These are phyloP conservation scores for Pistacia atlantica DNA, from an alignment of 345 rosid species.

Conservation along the genomic window DNA sequence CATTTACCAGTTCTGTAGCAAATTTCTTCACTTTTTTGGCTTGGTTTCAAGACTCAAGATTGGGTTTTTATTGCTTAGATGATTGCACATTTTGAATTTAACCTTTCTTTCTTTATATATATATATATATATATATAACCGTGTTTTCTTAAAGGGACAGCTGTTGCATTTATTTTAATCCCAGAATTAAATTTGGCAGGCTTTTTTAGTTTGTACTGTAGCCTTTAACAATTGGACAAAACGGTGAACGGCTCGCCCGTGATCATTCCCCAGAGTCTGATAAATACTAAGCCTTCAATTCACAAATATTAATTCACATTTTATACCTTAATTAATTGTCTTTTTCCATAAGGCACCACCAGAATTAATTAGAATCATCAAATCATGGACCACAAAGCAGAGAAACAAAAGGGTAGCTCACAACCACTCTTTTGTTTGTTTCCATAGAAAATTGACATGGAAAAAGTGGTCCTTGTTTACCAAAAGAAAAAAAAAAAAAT, in stretches of 20 bases:
- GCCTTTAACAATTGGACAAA: neutral
- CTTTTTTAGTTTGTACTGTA: neutral
- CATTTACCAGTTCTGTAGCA: slow-evolving; percentile 21
- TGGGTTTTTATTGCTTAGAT: neutral
- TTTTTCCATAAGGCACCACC: no score
- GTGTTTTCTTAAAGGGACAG: neutral
- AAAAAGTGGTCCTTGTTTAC: neutral
- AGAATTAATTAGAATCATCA: no score
- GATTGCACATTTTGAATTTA: neutral
- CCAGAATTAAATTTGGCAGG: slow-evolving; percentile 7
- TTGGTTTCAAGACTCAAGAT: slow-evolving; percentile 12
- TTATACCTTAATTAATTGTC: no score
- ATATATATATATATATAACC: no score
- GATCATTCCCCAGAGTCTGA: neutral
- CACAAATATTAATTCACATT: no score
- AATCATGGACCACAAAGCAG: neutral
- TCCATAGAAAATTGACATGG: neutral
- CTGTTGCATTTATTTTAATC: slow-evolving; percentile 2
- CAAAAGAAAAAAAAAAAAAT: neutral
- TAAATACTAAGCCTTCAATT: neutral
- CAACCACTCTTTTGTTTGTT: slow-evolving; percentile 4
- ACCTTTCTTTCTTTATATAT: neutral
- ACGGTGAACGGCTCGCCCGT: neutral
- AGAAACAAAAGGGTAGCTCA: neutral
- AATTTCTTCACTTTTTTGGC: slow-evolving; percentile 7